Percentiles rank a stretch among this genome's conserved stretches.
Evolutionary conservation across 2,329 filamentous ascomycete genomes (phyloP).

Genomic region (Botryotinia globosa): DNA sequence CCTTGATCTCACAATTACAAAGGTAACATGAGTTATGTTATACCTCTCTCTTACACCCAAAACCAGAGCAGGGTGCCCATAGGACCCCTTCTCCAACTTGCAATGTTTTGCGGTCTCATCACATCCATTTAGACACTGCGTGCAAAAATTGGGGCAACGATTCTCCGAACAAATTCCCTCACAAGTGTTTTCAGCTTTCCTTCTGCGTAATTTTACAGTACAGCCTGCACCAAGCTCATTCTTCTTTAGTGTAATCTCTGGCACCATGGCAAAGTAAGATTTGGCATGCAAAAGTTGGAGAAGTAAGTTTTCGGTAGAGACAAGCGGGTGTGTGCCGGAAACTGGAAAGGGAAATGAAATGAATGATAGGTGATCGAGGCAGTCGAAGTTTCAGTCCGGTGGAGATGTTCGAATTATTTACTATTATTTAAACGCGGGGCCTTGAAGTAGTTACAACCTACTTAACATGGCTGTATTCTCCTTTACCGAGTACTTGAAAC

Average conservation of each 20-base stretch:
- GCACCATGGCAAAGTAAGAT: background rate
- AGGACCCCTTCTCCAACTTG: background rate
- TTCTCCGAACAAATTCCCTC: background rate
- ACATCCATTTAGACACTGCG: background rate
- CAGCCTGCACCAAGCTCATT: background rate
- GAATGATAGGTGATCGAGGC: too few relatives aligned
- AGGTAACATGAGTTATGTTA: background rate
- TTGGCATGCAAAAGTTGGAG: background rate
- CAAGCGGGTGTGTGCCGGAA: background rate
- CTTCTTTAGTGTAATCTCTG: background rate
- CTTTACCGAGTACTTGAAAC: too few relatives aligned
- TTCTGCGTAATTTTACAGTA: background rate
- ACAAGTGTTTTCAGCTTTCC: background rate
- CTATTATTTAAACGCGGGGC: too few relatives aligned
- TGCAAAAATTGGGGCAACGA: background rate
- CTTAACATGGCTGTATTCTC: too few relatives aligned
- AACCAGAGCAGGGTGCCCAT: background rate
- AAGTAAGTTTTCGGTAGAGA: background rate
- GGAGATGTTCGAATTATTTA: too few relatives aligned
- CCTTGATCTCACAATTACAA: background rate
- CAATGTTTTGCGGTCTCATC: background rate
- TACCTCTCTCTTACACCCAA: background rate
- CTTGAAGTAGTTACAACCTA: too few relatives aligned
- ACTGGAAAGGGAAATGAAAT: background rate
- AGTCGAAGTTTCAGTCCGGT: too few relatives aligned